Conservation (phyloP, 495 filamentous ascomycete species). For the Tuber indicum region DNA sequence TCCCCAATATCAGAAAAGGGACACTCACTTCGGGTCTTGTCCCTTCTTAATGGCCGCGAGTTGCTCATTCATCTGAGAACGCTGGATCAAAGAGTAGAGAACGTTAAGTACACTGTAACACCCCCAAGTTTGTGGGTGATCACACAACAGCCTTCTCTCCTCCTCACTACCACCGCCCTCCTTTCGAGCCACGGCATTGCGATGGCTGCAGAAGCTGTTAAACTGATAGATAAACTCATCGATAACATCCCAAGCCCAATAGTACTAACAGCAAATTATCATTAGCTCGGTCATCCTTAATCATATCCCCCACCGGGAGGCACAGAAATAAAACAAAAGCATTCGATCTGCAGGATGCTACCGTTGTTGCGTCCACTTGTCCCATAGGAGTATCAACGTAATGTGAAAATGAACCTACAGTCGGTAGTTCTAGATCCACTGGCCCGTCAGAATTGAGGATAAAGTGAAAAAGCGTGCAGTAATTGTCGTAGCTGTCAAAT, state of each 20-base stretch:
- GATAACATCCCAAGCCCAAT: constrained; percentile 99
- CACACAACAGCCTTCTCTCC: constrained; percentile 80
- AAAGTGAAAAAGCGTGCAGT: constrained; percentile 98
- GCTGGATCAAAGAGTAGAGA: constrained; percentile 95
- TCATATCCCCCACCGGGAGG: neutral
- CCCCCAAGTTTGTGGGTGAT: constrained; percentile 98
- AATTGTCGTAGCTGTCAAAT: constrained; percentile 97
- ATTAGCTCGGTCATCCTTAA: constrained; percentile 21
- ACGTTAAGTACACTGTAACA: constrained; percentile 99
- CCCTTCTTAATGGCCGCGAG: constrained; percentile 86
- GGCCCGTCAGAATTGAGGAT: constrained; percentile 98
- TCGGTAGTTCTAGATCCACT: constrained; percentile 91
- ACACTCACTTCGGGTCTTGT: constrained; percentile 60
- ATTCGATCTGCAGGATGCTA: neutral
- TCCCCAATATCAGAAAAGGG: neutral
- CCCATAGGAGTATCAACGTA: constrained; percentile 8
- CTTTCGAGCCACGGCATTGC: constrained; percentile 80
- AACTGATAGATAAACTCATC: constrained; percentile 99
- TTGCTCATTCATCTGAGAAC: constrained; percentile 96
- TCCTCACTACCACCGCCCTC: constrained; percentile 70
- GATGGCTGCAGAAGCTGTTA: constrained; percentile 96
- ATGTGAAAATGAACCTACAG: constrained; percentile 55
- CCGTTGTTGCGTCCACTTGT: neutral
- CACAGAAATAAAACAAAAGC: neutral
- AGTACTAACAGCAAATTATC: constrained; percentile 59